A percentile compares a stretch with the other conserved stretches of the same genome.
phyloP scores from a whole-genome alignment of 139 green algal genomes.

The Parachlorella kessleri region DNA sequence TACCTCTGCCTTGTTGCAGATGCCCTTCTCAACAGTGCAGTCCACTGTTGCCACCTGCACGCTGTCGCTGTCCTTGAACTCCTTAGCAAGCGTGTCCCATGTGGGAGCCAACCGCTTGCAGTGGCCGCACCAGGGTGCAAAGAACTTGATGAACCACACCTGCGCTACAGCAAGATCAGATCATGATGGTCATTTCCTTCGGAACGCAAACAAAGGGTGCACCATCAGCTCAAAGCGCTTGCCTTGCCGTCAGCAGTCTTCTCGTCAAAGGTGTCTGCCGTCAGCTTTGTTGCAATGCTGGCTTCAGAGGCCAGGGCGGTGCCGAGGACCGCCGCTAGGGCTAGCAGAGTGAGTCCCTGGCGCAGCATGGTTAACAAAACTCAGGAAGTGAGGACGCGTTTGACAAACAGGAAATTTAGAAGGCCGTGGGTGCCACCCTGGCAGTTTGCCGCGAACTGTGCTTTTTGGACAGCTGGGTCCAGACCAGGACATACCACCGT shows the following conservation, averaged over 20 bases:
- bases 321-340: constrained; percentile 4
- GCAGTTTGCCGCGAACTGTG: too few species aligned
- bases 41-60: constrained; percentile 34
- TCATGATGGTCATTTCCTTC: too few species aligned
- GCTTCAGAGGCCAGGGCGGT: background rate
- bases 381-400: too few species aligned
- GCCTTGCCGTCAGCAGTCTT: constrained; percentile 28
- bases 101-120: constrained; percentile 35
- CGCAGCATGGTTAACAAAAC: too few species aligned
- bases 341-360: background rate
- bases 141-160: constrained; percentile 40
- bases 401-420: too few species aligned
- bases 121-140: constrained; percentile 32
- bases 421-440: too few species aligned
- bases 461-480: too few species aligned
- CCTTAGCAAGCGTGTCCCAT: constrained; percentile 32
- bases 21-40: constrained; percentile 32
- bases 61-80: constrained; percentile 23
- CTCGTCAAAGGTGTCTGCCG: constrained; percentile 4
- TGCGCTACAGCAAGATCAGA: too few species aligned
- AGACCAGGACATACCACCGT: too few species aligned
- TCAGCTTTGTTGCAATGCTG: constrained; percentile 20
- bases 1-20: constrained; percentile 38
- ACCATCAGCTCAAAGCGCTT: too few species aligned
- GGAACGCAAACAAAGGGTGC: too few species aligned